Percentiles rank a stretch among this genome's conserved stretches.
phyloP scores from a whole-genome alignment of 139 green algal species.

The Axilococcus clingmanii region DNA sequence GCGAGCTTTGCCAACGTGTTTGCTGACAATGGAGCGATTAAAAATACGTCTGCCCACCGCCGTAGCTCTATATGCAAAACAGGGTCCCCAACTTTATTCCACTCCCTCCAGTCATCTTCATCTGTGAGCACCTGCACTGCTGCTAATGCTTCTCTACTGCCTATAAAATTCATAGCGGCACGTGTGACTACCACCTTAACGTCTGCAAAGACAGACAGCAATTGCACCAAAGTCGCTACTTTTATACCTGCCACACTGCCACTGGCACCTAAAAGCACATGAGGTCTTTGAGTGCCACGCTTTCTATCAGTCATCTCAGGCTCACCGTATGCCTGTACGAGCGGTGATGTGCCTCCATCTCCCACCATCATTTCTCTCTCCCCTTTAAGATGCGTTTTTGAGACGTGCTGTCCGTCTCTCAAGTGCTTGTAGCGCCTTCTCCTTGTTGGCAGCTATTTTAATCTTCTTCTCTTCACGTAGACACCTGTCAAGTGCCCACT shows the following conservation, averaged over 20 bases:
- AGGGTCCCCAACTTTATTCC: constrained; percentile 56
- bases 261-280: constrained; percentile 47
- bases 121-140: constrained; percentile 30
- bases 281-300: constrained; percentile 18
- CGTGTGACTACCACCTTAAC: constrained; percentile 47
- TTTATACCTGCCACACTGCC: constrained; percentile 75
- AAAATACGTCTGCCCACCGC: constrained; percentile 78
- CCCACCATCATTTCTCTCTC: background rate
- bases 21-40: constrained; percentile 87
- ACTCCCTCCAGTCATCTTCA: constrained; percentile 64
- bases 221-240: constrained; percentile 25
- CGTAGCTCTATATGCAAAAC: constrained; percentile 94
- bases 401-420: constrained; percentile 4
- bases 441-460: constrained; percentile 27
- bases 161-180: constrained; percentile 40
- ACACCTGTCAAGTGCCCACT: constrained; percentile 53
- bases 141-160: constrained; percentile 10
- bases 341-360: background rate
- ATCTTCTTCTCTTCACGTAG: constrained; percentile 64
- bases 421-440: constrained; percentile 9
- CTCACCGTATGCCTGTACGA: constrained; percentile 1
- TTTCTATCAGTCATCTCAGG: constrained; percentile 5
- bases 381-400: background rate
- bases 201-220: constrained; percentile 35
- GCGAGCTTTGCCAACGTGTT: constrained; percentile 90